Evolutionary conservation across 1,139 yeast genomes (phyloP).

Genomic region (Zygosaccharomyces sapae): DNA sequence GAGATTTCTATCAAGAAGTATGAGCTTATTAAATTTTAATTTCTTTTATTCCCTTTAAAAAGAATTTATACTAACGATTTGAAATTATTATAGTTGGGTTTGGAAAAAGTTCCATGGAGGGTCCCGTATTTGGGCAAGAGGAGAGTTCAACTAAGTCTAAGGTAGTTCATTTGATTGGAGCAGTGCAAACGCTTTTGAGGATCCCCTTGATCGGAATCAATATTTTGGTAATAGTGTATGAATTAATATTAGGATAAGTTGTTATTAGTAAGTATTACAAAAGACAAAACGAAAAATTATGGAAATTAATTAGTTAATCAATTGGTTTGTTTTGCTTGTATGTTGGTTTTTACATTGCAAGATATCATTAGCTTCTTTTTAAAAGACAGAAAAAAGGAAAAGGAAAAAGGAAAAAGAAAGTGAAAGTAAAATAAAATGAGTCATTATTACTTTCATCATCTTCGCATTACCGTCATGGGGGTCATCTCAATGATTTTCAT

Average conservation of each 20-base stretch:
- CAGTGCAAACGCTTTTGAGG: slow-evolving; percentile 70
- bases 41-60: neutral
- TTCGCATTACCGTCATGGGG: neutral
- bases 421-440: no score
- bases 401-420: no score
- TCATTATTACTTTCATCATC: neutral
- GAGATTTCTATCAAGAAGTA: slow-evolving; percentile 69
- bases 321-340: no score
- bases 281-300: neutral
- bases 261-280: neutral
- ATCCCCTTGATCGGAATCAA: slow-evolving; percentile 71
- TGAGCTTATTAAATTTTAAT: slow-evolving; percentile 26
- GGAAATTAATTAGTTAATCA: no score
- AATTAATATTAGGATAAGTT: slow-evolving; percentile 63
- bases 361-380: slow-evolving; percentile 3
- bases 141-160: slow-evolving; percentile 52
- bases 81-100: slow-evolving; percentile 41
- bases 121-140: slow-evolving; percentile 41
- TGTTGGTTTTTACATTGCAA: slow-evolving; percentile 6
- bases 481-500: slow-evolving; percentile 10
- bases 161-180: slow-evolving; percentile 60
- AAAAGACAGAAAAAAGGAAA: no score
- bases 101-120: slow-evolving; percentile 40
- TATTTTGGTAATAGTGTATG: slow-evolving; percentile 63
- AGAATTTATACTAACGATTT: slow-evolving; percentile 3